Evolutionary conservation across 2,329 filamentous ascomycete species (phyloP), one percentile per base, ranked within the genome.

Genomic region (Chaetomium sp.): DNA sequence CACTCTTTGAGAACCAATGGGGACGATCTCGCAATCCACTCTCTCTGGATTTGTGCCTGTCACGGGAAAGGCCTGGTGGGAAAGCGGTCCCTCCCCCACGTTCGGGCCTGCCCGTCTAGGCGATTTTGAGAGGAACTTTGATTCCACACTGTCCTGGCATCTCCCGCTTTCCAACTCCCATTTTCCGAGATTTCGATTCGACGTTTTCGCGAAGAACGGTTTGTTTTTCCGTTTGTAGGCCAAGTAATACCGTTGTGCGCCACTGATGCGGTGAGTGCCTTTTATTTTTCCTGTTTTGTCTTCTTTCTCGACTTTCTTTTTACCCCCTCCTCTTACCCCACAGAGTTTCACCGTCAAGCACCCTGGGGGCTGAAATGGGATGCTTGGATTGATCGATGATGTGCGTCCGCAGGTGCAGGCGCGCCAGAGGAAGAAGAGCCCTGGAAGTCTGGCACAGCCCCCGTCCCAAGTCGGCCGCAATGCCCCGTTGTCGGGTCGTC

Each of bases 401-500:
- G 53, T 35, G 33, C 54, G 31, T 27, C 31, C 53, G 31, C 53
- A 27, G 38, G 16, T 55, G 53, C 54, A 42, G 54, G 54, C 33
- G 53, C 33, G 33, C n/a, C 33, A 38, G 21, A 25, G 54, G 10
- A 35, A 13, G 27, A 54, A 54, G 23, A 35, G 54, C 31, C 50
- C 45, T 47, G 45, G 19, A 21, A 21, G 45, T 53, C 25, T 51
- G n/a, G 53, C 53, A 35, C 59, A 54, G 33, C 57, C 53, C 50
- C 31, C 27, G 33, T 49, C 50, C 38, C 29, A 60, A 56, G n/a
- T 50, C 51, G 49, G 56, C 35, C 25, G 19, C 38, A 12, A 27
- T n/a, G 56, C 63, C 60, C 60, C 58, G 50, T 27, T 50, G 57
- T 66, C 61, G 64, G 64, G 60, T 68, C 62, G 53, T 60, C 57